These are phyloP conservation scores for Stephania japonica DNA, from an alignment of 164 flowering plant species.

Conservation along the genomic window DNA sequence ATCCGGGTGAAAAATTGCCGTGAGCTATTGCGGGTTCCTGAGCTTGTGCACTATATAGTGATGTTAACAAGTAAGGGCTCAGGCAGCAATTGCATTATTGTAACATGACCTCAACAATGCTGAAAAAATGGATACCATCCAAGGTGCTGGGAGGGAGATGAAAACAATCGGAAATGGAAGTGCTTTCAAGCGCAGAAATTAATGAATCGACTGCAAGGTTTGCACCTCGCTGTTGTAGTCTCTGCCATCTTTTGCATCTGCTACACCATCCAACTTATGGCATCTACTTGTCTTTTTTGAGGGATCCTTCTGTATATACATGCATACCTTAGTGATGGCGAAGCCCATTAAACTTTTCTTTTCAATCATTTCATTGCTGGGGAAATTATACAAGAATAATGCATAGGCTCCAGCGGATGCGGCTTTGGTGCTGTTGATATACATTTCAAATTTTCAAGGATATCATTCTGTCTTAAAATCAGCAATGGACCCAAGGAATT, in stretches of 20 bases:
- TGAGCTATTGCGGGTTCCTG: conserved; percentile 10
- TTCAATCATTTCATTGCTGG: background rate
- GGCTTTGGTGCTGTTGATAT: background rate
- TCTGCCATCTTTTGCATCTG: background rate
- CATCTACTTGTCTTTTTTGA: background rate
- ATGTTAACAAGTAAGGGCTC: background rate
- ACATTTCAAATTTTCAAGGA: background rate
- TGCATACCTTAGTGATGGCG: background rate
- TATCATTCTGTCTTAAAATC: background rate
- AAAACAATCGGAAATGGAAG: background rate
- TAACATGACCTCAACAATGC: background rate
- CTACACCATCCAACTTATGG: background rate
- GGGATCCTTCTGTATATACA: background rate
- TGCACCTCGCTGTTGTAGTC: too few species aligned
- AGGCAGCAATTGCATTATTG: background rate
- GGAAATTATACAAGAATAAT: background rate
- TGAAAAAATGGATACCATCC: background rate
- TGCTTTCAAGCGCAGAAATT: too few species aligned
- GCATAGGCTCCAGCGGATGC: background rate
- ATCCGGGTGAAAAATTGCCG: conserved; percentile 13
- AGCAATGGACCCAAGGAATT: background rate
- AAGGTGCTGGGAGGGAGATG: background rate
- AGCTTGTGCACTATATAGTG: background rate
- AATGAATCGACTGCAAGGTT: too few species aligned
- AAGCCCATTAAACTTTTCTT: background rate